Evolutionary conservation across 257 asterid species (phyloP), one percentile per base, ranked within the genome.

Genomic region (Ilex aquifolium): DNA sequence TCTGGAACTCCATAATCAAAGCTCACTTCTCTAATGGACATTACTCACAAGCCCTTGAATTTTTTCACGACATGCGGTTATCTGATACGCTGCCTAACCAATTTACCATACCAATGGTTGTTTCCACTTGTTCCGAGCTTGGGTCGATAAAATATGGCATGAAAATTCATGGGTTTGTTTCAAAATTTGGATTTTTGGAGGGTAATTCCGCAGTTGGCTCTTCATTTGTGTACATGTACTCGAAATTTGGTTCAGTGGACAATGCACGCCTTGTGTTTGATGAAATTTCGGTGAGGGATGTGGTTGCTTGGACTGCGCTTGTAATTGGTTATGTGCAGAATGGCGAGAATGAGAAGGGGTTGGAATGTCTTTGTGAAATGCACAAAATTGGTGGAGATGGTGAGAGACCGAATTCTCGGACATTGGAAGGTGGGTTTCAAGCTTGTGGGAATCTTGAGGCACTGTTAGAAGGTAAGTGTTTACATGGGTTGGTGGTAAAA

Each of bases 291-390:
- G 58, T 64, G 51, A 90, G 68, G 66, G 96, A 87, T 73, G 96
- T 85, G 36, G 90, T 82, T 70, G 74, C 85, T 64, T 90, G 97
- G 96, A 87, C 96, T 56, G 88, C 90, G 4, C 86, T 90, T 44
- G 68, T 88, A 27, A 79, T 85, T 66, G 96, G 96, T 61, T 79
- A 55, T 65, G 87, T 87, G 72, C 92, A 85, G 79, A 83, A 83
- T 62, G 90, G 85, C 30, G 79, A 77, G 78, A 77, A 78, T 57
- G 80, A 72, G 72, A 85, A 76, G 68, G 88, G 83, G 31, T 73
- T 85, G 77, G 70, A 71, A 72, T 67, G 77, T 73, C 72, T 90
- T 67, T 68, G 76, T 60, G 73, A 85, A 80, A 83, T 90, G 97
- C 88, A 76, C 63, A 50, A 73, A 60, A 60, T 48, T 50, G 86